A percentile compares a stretch with the other conserved stretches of the same genome.
These are phyloP conservation scores for Yamadazyma membranifaciens DNA, from an alignment of 1,139 yeast genomes.

Conservation along the genomic window DNA sequence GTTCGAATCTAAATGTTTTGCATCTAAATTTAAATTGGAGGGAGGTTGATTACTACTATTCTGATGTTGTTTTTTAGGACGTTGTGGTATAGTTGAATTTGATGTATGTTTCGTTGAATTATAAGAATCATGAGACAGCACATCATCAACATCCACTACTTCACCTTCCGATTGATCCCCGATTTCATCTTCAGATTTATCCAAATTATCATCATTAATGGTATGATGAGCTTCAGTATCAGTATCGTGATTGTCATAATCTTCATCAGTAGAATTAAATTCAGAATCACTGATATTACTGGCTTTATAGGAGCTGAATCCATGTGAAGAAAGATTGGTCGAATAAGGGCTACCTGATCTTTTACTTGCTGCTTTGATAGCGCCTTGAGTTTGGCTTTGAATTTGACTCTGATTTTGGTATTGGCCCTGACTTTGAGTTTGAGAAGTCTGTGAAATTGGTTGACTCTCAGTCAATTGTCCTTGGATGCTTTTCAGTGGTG, in stretches of 20 bases:
- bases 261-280: conserved; percentile 9
- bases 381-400: neutral
- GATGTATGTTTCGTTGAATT: conserved; percentile 15
- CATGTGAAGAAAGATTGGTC: conserved; percentile 7
- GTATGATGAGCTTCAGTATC: conserved; percentile 2
- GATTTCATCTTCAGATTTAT: conserved; percentile 9
- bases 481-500: neutral
- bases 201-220: conserved; percentile 4
- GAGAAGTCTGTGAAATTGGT: neutral
- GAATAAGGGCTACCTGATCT: conserved; percentile 11
- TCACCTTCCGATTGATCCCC: conserved; percentile 20
- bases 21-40: neutral
- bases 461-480: neutral
- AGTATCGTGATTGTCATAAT: conserved; percentile 5
- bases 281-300: conserved; percentile 12
- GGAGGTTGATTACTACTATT: neutral
- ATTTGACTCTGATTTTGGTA: neutral
- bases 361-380: neutral
- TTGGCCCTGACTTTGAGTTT: neutral
- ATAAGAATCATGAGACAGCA: conserved; percentile 30
- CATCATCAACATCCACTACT: conserved; percentile 31
- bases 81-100: conserved; percentile 12
- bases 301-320: conserved; percentile 6
- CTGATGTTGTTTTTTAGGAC: conserved; percentile 5
- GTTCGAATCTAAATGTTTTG: conserved; percentile 8